These are phyloP conservation scores for Starmerella kuoi DNA, from an alignment of 805 yeast species.

Conservation along the genomic window DNA sequence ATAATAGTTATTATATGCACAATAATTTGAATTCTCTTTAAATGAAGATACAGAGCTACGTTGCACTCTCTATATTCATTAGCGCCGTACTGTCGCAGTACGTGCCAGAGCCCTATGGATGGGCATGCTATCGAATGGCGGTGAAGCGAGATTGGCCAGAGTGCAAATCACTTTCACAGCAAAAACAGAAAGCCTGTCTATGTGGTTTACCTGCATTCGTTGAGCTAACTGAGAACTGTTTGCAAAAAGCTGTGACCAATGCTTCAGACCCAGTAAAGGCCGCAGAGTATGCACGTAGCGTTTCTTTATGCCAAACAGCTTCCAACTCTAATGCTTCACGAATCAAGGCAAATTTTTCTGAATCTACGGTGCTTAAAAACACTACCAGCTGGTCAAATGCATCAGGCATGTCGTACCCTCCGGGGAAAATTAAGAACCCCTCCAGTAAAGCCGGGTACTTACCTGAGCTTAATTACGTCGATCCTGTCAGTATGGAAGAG, in stretches of 20 bases:
- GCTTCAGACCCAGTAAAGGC: constrained; percentile 9
- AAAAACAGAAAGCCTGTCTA: constrained; percentile 6
- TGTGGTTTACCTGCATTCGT: constrained; percentile 15
- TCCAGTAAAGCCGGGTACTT: background rate
- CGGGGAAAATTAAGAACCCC: background rate
- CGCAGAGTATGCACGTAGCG: background rate
- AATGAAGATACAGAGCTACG: too few relatives aligned
- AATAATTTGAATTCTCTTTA: too few relatives aligned
- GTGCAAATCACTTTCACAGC: constrained; percentile 1
- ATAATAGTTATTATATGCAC: too few relatives aligned
- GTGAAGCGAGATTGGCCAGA: constrained; percentile 13
- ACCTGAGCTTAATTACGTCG: constrained; percentile 3
- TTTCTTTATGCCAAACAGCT: constrained; percentile 5
- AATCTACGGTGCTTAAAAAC: too few relatives aligned
- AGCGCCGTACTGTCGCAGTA: too few relatives aligned
- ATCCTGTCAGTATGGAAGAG: constrained; percentile 8
- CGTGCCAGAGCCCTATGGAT: constrained; percentile 20
- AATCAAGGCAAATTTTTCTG: background rate
- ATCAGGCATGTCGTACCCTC: background rate
- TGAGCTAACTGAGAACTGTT: constrained; percentile 9
- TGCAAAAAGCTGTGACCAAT: constrained; percentile 11
- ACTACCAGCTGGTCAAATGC: background rate
- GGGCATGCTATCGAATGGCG: constrained; percentile 18
- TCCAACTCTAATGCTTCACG: too few relatives aligned
- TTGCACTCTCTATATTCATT: too few relatives aligned